These are phyloP conservation scores for Suillus lakei DNA, from an alignment of 768 basidiomycete genomes.

Conservation along the genomic window DNA sequence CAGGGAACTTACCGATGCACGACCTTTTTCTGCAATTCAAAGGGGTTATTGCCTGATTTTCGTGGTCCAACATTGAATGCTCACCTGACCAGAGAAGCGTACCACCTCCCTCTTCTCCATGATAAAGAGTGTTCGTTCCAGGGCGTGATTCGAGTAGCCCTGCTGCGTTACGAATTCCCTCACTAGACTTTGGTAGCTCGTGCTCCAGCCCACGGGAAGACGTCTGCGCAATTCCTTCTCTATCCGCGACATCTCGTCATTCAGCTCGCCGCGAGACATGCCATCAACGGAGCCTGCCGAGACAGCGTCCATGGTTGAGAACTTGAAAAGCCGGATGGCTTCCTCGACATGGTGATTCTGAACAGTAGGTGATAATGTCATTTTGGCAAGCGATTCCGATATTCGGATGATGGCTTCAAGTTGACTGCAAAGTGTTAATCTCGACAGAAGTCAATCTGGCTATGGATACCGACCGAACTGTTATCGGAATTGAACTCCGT, in stretches of 20 bases:
- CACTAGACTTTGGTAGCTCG: slow-evolving; percentile 91
- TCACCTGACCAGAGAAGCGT: slow-evolving; percentile 77
- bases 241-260: slow-evolving; percentile 91
- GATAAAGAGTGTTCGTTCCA: slow-evolving; percentile 89
- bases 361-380: slow-evolving; percentile 86
- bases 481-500: slow-evolving; percentile 97
- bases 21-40: slow-evolving; percentile 53
- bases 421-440: slow-evolving; percentile 54
- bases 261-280: slow-evolving; percentile 86
- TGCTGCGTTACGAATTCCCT: slow-evolving; percentile 94
- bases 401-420: slow-evolving; percentile 99
- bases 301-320: slow-evolving; percentile 99
- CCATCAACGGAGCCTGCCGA: slow-evolving; percentile 94
- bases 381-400: slow-evolving; percentile 94
- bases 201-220: slow-evolving; percentile 94
- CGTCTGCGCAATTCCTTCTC: slow-evolving; percentile 85
- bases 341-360: slow-evolving; percentile 96
- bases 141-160: slow-evolving; percentile 86
- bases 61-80: slow-evolving; percentile 2
- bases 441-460: slow-evolving; percentile 3
- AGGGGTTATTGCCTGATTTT: slow-evolving; percentile 8
- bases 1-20: slow-evolving; percentile 46
- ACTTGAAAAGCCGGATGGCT: slow-evolving; percentile 97
- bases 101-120: slow-evolving; percentile 97
- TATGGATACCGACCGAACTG: slow-evolving; percentile 73